Conservation (phyloP, 2,329 filamentous ascomycete genomes). For the Chaetomiaceae sp. region DNA sequence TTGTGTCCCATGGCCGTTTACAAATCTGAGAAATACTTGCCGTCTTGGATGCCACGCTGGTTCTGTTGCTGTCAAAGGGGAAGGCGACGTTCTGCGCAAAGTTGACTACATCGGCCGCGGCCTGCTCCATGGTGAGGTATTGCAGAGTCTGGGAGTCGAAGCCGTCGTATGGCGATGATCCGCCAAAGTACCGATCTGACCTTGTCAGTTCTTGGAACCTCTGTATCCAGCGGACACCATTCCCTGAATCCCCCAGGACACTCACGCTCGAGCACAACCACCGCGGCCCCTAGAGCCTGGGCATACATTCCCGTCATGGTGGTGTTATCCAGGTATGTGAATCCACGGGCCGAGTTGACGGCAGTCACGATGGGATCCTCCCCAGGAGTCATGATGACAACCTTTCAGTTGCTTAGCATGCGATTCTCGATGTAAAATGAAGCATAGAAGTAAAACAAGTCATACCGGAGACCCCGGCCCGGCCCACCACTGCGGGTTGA, state of each 20-base stretch:
- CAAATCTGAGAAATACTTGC: slow-evolving; percentile 12
- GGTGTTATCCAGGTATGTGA: slow-evolving; percentile 22
- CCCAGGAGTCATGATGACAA: slow-evolving; percentile 22
- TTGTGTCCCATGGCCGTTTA: too few species aligned
- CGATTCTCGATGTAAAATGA: too few species aligned
- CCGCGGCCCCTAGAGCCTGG: slow-evolving; percentile 18
- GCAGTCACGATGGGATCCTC: slow-evolving; percentile 14
- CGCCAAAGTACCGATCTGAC: slow-evolving; percentile 24
- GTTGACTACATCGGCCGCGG: slow-evolving; percentile 22
- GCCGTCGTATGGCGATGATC: slow-evolving; percentile 22
- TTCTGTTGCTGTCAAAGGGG: slow-evolving; percentile 16
- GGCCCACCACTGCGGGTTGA: slow-evolving; percentile 21
- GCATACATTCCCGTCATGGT: slow-evolving; percentile 21
- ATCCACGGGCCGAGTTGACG: slow-evolving; percentile 15
- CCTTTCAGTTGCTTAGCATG: slow-evolving; percentile 6
- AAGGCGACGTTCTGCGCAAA: slow-evolving; percentile 23
- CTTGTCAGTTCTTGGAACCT: too few species aligned
- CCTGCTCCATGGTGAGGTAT: slow-evolving; percentile 23
- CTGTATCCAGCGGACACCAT: too few species aligned
- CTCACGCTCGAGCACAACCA: slow-evolving; percentile 23
- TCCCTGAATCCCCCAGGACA: too few species aligned
- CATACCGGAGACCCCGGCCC: slow-evolving; percentile 23
- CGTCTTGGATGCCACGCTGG: slow-evolving; percentile 17
- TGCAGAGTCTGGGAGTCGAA: slow-evolving; percentile 23
- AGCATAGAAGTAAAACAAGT: neutral